These are phyloP conservation scores for Nakazawaea anatomiae DNA, from an alignment of 805 yeast genomes.

Conservation along the genomic window DNA sequence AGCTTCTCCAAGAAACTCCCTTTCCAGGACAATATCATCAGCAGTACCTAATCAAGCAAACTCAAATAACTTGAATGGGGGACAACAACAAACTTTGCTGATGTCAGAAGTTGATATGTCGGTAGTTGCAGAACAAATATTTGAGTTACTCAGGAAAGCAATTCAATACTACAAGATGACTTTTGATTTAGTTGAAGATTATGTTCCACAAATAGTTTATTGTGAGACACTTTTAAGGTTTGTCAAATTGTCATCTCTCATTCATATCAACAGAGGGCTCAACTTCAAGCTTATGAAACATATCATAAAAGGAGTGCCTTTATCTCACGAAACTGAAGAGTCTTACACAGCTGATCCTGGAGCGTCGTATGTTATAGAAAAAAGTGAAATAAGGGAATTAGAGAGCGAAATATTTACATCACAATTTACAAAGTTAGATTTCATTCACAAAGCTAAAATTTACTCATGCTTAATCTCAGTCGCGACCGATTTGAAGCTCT, in stretches of 20 bases:
- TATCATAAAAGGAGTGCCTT: conserved; percentile 35
- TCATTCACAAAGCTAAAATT: conserved; percentile 52
- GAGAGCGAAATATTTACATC: conserved; percentile 41
- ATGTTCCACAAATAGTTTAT: conserved; percentile 76
- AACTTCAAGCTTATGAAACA: conserved; percentile 33
- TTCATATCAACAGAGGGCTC: conserved; percentile 45
- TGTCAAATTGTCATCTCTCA: conserved; percentile 50
- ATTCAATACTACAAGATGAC: conserved; percentile 45
- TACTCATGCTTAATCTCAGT: conserved; percentile 62
- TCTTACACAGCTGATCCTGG: conserved; percentile 7
- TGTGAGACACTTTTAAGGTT: conserved; percentile 66
- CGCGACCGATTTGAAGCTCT: conserved; percentile 53
- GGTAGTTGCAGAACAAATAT: conserved; percentile 29
- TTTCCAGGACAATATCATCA: conserved; percentile 12
- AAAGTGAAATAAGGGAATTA: conserved; percentile 40
- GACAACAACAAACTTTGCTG: conserved; percentile 2
- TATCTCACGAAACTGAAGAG: not conserved
- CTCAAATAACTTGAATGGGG: not conserved
- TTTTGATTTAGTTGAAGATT: conserved; percentile 56
- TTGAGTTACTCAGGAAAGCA: conserved; percentile 31
- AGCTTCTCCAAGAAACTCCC: conserved; percentile 45
- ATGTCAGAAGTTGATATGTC: conserved; percentile 12
- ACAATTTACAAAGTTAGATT: conserved; percentile 37
- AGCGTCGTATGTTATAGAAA: conserved; percentile 11
- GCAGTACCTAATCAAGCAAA: not conserved